Conservation (phyloP, 148 eudicot genomes). For the Chenopodium suecicum region DNA sequence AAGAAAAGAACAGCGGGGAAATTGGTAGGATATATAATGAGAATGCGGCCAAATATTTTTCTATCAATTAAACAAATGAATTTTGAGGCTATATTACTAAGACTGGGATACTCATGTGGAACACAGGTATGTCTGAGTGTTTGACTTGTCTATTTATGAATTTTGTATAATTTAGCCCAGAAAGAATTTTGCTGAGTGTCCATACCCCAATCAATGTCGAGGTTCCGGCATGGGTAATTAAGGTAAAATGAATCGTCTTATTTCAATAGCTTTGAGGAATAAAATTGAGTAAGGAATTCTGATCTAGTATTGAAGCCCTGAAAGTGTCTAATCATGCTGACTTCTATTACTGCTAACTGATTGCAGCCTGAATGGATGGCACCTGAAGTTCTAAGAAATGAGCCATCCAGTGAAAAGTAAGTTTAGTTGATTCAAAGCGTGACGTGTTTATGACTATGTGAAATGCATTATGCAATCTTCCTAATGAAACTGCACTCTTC, state of each 20-base stretch:
- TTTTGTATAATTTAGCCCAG: not conserved
- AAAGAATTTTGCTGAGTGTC: not conserved
- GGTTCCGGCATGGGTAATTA: not conserved
- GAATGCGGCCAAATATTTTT: not conserved
- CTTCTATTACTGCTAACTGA: slow-evolving; percentile 23
- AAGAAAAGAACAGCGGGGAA: not conserved
- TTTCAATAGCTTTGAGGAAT: not conserved
- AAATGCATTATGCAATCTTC: not conserved
- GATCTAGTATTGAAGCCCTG: not conserved
- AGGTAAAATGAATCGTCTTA: not conserved
- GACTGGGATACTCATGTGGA: not conserved
- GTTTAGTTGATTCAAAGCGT: slow-evolving; percentile 25
- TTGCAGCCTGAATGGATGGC: slow-evolving; percentile 99
- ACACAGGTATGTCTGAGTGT: not conserved
- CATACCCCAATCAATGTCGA: not conserved
- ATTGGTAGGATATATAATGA: not conserved
- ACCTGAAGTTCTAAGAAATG: slow-evolving; percentile 95
- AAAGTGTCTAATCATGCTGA: slow-evolving; percentile 1
- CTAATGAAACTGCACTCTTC: slow-evolving; percentile 33
- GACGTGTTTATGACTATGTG: not conserved
- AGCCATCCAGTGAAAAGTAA: slow-evolving; percentile 93
- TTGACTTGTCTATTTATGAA: not conserved
- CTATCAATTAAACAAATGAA: not conserved
- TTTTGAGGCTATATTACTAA: not conserved
- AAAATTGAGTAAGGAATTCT: not conserved